Base-by-base conservation (phyloP, 73 alveolate genomes). In the Paramecium biaurelia region DNA sequence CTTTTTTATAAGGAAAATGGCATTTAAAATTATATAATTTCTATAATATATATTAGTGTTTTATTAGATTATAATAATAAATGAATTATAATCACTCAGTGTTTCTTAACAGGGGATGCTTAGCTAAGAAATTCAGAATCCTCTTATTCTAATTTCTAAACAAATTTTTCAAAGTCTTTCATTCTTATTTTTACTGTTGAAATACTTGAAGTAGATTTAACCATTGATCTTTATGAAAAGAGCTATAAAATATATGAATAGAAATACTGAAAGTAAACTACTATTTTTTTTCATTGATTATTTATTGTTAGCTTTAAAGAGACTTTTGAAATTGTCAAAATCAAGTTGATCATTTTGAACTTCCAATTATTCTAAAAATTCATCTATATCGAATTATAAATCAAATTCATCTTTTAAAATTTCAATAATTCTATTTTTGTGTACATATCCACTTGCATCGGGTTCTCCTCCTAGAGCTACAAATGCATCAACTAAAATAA, bases 401-500 rank as follows among this genome's bases (percentile, higher is more conserved):
- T 95, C 98, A 57, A 95, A 95, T 70, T 95, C 98, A 12, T 79
- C 88, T 76, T 93, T 93, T 26, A 95, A 86, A 47, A 95, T 93
- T n/a, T 90, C 89, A 18, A 93, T 85, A 9, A 95, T 86, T 15
- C 93, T 84, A 67, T 76, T 53, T 85, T 95, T 95, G 20, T 93
- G 57, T 12, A 95, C 87, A 34, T 85, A 67, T 15, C 98, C 98
- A 23, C 79, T 92, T 35, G 94, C 88, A 30, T 85, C 92, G 6
- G 94, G 95, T 47, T 84, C 92, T 11, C 98, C 98, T 58, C 98
- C 98, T 76, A 95, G 79, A n/a, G 98, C 98, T 7, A 95, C 96
- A 76, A 95, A 95, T 11, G 98, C 96, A 85, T 95, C 98, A 76
- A 95, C 97, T 94, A 92, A 15, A 53, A 58, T 70, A 41, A 7